These are phyloP conservation scores for Microbotryum scabiosae DNA, from an alignment of 1,284 basidiomycete genomes.

Conservation along the genomic window DNA sequence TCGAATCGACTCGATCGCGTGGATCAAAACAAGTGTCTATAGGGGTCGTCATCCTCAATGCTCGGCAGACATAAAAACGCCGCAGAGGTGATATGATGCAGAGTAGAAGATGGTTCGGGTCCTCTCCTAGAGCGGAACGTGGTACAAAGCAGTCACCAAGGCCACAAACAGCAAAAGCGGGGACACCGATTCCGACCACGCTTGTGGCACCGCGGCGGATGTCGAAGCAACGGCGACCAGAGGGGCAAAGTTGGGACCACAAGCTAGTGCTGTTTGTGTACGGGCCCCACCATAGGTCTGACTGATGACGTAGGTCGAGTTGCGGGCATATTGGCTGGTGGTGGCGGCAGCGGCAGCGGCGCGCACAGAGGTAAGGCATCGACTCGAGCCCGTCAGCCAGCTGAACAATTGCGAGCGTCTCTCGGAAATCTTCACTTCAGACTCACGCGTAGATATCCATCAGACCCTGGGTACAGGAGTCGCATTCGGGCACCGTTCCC, in stretches of 20 bases:
- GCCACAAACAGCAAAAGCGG: no score
- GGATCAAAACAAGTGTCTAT: no score
- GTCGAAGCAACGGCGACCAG: slow-evolving; percentile 6
- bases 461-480: slow-evolving; percentile 21
- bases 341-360: neutral
- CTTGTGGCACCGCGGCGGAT: no score
- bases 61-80: no score
- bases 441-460: slow-evolving; percentile 28
- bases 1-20: no score
- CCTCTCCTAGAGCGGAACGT: no score
- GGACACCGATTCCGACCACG: no score
- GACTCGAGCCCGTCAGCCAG: neutral
- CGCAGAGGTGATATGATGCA: no score
- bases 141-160: no score
- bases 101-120: no score
- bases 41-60: no score
- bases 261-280: slow-evolving; percentile 11
- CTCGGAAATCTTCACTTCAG: no score
- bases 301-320: slow-evolving; percentile 29
- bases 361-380: neutral
- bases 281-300: slow-evolving; percentile 29
- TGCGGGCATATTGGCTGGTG: slow-evolving; percentile 29
- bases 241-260: slow-evolving; percentile 32
- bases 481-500: slow-evolving; percentile 27
- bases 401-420: neutral